phyloP scores from a whole-genome alignment of 2,329 filamentous ascomycete genomes.

The Iodosphaeria phyllophila region DNA sequence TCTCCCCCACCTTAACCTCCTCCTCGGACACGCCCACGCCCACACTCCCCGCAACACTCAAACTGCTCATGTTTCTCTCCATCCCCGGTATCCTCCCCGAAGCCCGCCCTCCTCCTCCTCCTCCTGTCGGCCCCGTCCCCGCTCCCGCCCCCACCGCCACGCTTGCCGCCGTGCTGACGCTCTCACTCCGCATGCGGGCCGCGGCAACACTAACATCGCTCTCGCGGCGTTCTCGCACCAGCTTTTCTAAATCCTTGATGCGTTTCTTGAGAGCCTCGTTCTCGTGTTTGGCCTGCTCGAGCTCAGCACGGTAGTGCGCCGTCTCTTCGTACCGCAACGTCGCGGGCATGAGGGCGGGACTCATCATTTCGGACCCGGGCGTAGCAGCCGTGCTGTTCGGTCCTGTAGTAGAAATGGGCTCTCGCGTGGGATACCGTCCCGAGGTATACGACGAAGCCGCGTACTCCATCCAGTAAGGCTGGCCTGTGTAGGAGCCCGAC shows the following conservation, averaged over 20 bases:
- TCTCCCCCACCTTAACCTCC: constrained; percentile 41
- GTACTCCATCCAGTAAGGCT: too few relatives aligned
- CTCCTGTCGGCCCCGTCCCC: constrained; percentile 7
- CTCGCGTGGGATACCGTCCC: too few relatives aligned
- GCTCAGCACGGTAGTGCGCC: constrained; percentile 36
- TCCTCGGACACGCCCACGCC: constrained; percentile 39
- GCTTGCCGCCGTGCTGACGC: constrained; percentile 32
- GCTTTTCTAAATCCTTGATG: constrained; percentile 41
- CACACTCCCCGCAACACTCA: constrained; percentile 24
- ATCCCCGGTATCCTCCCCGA: constrained; percentile 24
- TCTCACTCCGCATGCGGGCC: constrained; percentile 24
- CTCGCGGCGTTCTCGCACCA: constrained; percentile 27
- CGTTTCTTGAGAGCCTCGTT: constrained; percentile 42
- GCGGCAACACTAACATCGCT: constrained; percentile 17
- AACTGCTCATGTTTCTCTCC: constrained; percentile 25
- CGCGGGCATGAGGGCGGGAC: constrained; percentile 33
- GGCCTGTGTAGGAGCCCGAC: constrained; percentile 2
- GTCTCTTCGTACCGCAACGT: constrained; percentile 45
- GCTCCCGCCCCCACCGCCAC: constrained; percentile 19
- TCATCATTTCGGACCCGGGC: constrained; percentile 25
- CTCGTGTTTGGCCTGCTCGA: constrained; percentile 42
- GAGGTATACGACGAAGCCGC: too few relatives aligned
- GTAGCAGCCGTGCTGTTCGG: constrained; percentile 21
- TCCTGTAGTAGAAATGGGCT: too few relatives aligned
- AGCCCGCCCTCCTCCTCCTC: constrained; percentile 23